These are phyloP conservation scores for Podospora conica DNA, from an alignment of 495 filamentous ascomycete genomes.

Conservation along the genomic window DNA sequence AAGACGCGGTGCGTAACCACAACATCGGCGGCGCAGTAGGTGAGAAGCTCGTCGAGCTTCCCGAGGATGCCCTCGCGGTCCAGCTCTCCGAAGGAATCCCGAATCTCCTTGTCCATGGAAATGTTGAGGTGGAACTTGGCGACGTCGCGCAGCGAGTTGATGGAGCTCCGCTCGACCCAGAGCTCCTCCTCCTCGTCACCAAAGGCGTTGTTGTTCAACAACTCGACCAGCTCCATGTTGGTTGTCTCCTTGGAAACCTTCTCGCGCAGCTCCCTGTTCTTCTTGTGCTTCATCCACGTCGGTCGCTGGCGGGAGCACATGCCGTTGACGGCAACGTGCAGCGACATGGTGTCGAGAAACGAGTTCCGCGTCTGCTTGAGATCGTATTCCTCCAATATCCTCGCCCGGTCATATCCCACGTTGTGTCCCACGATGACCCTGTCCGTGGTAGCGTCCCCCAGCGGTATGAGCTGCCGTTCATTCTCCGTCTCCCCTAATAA, in stretches of 20 bases:
- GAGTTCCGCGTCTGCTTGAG: slow-evolving; percentile 73
- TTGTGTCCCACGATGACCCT: slow-evolving; percentile 91
- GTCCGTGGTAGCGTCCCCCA: slow-evolving; percentile 64
- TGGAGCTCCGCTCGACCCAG: slow-evolving; percentile 89
- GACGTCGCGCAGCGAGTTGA: slow-evolving; percentile 93
- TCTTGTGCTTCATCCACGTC: slow-evolving; percentile 93
- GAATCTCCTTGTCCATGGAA: slow-evolving; percentile 81
- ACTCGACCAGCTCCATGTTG: slow-evolving; percentile 59
- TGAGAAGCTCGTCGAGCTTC: slow-evolving; percentile 74
- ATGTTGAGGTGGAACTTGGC: slow-evolving; percentile 93
- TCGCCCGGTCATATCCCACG: slow-evolving; percentile 88
- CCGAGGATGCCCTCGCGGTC: slow-evolving; percentile 59
- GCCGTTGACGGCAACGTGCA: slow-evolving; percentile 96
- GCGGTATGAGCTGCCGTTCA: slow-evolving; percentile 72
- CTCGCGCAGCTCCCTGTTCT: slow-evolving; percentile 77
- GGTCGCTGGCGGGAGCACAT: slow-evolving; percentile 98
- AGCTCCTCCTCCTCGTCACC: slow-evolving; percentile 85
- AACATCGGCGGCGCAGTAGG: slow-evolving; percentile 96
- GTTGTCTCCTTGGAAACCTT: slow-evolving; percentile 67
- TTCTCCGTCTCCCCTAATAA: slow-evolving; percentile 74
- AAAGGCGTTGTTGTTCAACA: slow-evolving; percentile 61
- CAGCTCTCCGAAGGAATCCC: slow-evolving; percentile 82
- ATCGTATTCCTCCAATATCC: slow-evolving; percentile 84
- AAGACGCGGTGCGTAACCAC: slow-evolving; percentile 88
- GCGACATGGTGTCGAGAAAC: slow-evolving; percentile 96